Percentiles rank a stretch among this genome's conserved stretches.
Conservation (phyloP, 2,329 filamentous ascomycete species). For the Sporothrix dimorphospora region DNA sequence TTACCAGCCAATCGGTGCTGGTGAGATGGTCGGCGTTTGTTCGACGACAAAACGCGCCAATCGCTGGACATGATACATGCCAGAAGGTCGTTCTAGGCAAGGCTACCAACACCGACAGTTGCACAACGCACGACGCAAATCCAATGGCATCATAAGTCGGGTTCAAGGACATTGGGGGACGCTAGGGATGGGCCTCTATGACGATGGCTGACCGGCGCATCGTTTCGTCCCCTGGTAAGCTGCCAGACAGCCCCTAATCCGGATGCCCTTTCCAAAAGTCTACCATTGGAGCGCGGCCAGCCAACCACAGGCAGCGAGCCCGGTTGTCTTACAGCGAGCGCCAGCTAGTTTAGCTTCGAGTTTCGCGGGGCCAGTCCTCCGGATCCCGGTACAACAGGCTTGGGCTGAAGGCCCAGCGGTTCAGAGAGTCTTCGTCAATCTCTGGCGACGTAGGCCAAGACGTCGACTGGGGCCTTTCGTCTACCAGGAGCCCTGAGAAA, state of each 20-base stretch:
- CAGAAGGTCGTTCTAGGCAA: background rate
- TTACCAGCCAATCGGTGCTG: background rate
- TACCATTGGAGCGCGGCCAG: background rate
- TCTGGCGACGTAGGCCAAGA: conserved; percentile 4
- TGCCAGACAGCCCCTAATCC: background rate
- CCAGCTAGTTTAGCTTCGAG: background rate
- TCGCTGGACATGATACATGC: background rate
- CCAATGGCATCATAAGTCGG: background rate
- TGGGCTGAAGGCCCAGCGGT: background rate
- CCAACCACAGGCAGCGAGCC: background rate
- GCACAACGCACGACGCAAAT: background rate
- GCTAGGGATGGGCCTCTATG: background rate
- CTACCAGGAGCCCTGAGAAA: background rate
- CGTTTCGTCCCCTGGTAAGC: background rate
- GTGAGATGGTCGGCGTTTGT: background rate
- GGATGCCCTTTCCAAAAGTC: background rate
- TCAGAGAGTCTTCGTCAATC: background rate
- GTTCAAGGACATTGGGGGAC: background rate
- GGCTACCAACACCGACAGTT: background rate
- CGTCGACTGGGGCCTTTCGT: too few relatives aligned
- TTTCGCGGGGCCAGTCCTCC: conserved; percentile 7
- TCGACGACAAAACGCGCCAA: background rate
- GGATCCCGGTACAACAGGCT: background rate
- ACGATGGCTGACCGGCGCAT: background rate
- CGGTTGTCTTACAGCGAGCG: background rate